Evolutionary conservation across 2,329 filamentous ascomycete genomes (phyloP), one percentile per base, ranked within the genome.

Genomic region (Aureobasidium sp.): DNA sequence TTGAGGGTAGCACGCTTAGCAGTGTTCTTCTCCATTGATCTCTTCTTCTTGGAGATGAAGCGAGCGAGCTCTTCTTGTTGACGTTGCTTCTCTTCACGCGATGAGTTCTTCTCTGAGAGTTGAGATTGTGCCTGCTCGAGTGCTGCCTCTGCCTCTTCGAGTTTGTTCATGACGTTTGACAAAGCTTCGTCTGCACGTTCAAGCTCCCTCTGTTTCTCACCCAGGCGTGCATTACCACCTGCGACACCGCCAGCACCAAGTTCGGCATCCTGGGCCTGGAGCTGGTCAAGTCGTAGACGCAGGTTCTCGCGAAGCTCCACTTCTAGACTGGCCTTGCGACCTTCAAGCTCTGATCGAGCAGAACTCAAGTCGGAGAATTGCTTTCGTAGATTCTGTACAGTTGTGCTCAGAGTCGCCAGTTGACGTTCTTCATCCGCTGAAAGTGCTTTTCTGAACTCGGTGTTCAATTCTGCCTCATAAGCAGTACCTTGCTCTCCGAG

Each of bases 371-470:
- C 86, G 55, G 89, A 88, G 77, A 90, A 88, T 69, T 92, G 84
- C 66, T 85, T 87, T 65, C 90, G 86, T 48, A 97, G 76, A 46
- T 88, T 84, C 69, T 92, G 89, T 7, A 91, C 85, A 13, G 82
- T 82, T 5, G 78, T 77, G 63, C 85, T 87, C 10, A 96, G 82
- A 37, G 81, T 80, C 65, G 94, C 88, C 4, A 99, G 81, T 69
- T 89, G 87, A 44, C 81, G 79, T 74, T 97, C 93, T 74, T 99
- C 95, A n/a, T 87, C 84, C 8, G 83, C 78, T 10, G 87, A 89
- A 53, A 99, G 80, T 13, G 88, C 88, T 75, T 96, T 97, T 78
- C 96, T 95, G 78, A 97, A 99, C 27, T 95, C 88, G 0, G 90
- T 89, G 17, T 82, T 81, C 62, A 97, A 76, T 73, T 99, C 95